phyloP scores from a whole-genome alignment of 2,329 filamentous ascomycete species.

The Scortechinia acanthostroma region DNA sequence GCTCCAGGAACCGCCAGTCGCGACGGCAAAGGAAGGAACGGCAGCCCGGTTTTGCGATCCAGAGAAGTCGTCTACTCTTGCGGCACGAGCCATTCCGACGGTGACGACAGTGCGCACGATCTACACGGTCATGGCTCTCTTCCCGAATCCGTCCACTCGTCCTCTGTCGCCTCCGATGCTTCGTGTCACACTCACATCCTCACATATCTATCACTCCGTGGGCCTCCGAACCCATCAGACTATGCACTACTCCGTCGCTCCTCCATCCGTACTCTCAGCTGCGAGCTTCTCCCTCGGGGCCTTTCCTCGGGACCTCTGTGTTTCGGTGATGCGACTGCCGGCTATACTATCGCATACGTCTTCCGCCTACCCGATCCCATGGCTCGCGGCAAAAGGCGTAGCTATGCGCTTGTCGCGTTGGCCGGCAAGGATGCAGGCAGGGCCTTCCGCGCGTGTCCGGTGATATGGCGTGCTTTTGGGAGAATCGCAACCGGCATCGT shows the following conservation, averaged over 20 bases:
- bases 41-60: conserved; percentile 44
- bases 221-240: conserved; percentile 39
- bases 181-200: conserved; percentile 43
- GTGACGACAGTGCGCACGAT: conserved; percentile 15
- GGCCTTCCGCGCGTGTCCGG: conserved; percentile 32
- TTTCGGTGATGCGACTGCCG: conserved; percentile 44
- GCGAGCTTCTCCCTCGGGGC: conserved; percentile 43
- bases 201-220: conserved; percentile 48
- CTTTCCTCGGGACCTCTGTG: conserved; percentile 47
- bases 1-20: conserved; percentile 38
- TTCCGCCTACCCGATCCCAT: conserved; percentile 50
- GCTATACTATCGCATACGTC: conserved; percentile 51
- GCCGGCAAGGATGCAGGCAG: conserved; percentile 40
- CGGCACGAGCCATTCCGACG: conserved; percentile 23
- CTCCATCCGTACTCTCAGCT: conserved; percentile 48
- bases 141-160: conserved; percentile 28
- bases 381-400: conserved; percentile 44
- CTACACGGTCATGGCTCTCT: conserved; percentile 12
- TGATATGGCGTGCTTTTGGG: conserved; percentile 43
- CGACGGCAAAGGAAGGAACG: conserved; percentile 36
- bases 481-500: conserved; percentile 42
- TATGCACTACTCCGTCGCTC: conserved; percentile 47
- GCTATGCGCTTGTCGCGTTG: conserved; percentile 47
- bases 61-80: conserved; percentile 42
- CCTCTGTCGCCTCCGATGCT: conserved; percentile 16